Evolutionary conservation across 352 stramenopile genomes (phyloP), one percentile per base, ranked within the genome.

Genomic region (Hyaloperonospora brassicae): DNA sequence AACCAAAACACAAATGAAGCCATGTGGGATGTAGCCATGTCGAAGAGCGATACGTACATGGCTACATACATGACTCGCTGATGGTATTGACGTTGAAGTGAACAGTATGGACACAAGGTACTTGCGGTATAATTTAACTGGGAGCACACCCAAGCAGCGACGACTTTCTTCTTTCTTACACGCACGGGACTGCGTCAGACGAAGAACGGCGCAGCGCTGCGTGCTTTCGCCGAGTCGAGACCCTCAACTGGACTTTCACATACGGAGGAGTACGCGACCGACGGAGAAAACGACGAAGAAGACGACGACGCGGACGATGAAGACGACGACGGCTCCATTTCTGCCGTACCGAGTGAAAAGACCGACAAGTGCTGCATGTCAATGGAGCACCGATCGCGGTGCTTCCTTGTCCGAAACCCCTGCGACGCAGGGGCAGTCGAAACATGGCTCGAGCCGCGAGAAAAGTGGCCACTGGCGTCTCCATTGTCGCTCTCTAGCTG

Each of bases 191-290:
- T 34, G 27, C 27, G 27, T 34, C 61, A 84, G 23, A 87, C 76
- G 36, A 87, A 84, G 53, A 85, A 83, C 13, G 62, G 77, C 17
- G 76, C 77, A 12, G 70, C 57, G 45, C 77, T 84, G 22, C 64
- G 60, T 9, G 45, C 52, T 38, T 68, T 68, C 0, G 59, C 27
- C 2, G 22, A 14, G 17, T 21, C 22, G 1, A 24, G 50, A 27
- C 57, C 30, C n/a, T 54, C 34, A 3, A 73, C 50, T 30, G 73
- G 78, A 55, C 75, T 86, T 62, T 81, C 65, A 55, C 65, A 70
- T 27, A 84, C 76, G 12, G 78, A 86, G 42, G 76, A 76, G 57
- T 88, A 88, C 41, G 70, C 72, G 14, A 77, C 72, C 30, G 68
- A 85, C 25, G 78, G 68, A 21, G 75, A 84, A 2, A 62, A 73